A percentile compares a stretch with the other conserved stretches of the same genome.
phyloP scores from a whole-genome alignment of 2,329 filamentous ascomycete genomes.

The Fusarium newnesense region DNA sequence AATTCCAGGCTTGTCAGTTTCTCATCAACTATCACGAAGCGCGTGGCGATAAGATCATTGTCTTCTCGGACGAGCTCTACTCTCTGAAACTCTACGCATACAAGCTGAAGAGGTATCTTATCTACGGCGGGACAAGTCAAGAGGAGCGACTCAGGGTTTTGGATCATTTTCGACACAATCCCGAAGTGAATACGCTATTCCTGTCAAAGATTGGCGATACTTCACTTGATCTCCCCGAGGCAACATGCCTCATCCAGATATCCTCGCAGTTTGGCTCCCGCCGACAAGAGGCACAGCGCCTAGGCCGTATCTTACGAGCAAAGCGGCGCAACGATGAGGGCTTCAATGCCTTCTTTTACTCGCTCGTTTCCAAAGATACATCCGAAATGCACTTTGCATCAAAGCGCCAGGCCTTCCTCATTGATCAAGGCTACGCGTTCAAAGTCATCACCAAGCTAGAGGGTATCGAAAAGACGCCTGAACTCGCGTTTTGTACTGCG shows the following conservation, averaged over 20 bases:
- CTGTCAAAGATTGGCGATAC: constrained; percentile 98
- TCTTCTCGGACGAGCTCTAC: constrained; percentile 97
- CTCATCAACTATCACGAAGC: constrained; percentile 98
- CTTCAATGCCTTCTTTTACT: constrained; percentile 99
- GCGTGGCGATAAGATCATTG: constrained; percentile 95
- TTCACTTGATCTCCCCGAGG: constrained; percentile 93
- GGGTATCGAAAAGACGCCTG: constrained; percentile 85
- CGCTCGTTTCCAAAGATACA: constrained; percentile 95
- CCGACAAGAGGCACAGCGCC: constrained; percentile 92
- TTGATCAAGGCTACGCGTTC: constrained; percentile 98
- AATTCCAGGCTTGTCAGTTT: constrained; percentile 97
- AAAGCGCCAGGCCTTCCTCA: constrained; percentile 94
- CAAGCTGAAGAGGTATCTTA: constrained; percentile 84
- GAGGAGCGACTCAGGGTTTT: constrained; percentile 86
- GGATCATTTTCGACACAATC: constrained; percentile 94
- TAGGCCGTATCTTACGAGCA: constrained; percentile 92
- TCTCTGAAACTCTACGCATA: constrained; percentile 88
- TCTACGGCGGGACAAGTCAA: constrained; percentile 89
- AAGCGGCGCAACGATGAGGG: constrained; percentile 97
- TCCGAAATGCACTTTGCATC: constrained; percentile 98
- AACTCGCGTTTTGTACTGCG: constrained; percentile 81
- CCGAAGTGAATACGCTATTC: constrained; percentile 90
- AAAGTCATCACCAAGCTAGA: constrained; percentile 97
- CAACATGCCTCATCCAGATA: constrained; percentile 95
- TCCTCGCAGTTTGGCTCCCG: constrained; percentile 97